phyloP scores from a whole-genome alignment of 208 protist species.

The Leishmania tropica region DNA sequence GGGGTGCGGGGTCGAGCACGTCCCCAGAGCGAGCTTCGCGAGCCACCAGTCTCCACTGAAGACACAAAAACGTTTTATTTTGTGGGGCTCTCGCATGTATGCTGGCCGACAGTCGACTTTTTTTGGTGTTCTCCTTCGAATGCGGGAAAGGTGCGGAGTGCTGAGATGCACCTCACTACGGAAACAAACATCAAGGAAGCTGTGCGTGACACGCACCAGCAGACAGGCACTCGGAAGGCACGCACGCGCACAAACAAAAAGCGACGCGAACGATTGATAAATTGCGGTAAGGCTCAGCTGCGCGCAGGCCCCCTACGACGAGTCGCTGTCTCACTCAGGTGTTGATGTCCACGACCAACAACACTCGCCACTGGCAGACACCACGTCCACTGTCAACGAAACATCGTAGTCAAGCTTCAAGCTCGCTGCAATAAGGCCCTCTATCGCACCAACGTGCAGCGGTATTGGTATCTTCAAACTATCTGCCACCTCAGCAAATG shows the following conservation, averaged over 20 bases:
- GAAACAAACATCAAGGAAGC: background rate
- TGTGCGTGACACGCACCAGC: background rate
- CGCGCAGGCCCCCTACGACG: background rate
- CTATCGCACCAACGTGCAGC: conserved; percentile 26
- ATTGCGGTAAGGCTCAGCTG: too few relatives aligned
- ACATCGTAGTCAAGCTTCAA: conserved; percentile 19
- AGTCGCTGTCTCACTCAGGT: background rate
- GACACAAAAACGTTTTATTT: too few relatives aligned
- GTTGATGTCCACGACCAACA: conserved; percentile 1
- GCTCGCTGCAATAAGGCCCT: conserved; percentile 26
- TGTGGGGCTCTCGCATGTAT: background rate
- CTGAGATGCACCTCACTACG: background rate
- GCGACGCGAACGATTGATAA: too few relatives aligned
- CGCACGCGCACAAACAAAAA: background rate
- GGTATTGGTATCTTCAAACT: background rate
- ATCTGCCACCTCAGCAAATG: background rate
- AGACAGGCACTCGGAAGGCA: background rate
- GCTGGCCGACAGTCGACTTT: background rate
- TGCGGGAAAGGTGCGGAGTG: background rate
- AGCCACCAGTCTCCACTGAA: background rate
- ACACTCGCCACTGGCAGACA: background rate
- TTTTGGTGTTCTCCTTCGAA: background rate
- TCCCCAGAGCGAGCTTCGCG: background rate
- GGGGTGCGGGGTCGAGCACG: background rate
- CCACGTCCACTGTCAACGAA: background rate